A percentile compares a stretch with the other conserved stretches of the same genome.
Evolutionary conservation across 2,329 filamentous ascomycete species (phyloP).

Genomic region (Ramularia endophylla): DNA sequence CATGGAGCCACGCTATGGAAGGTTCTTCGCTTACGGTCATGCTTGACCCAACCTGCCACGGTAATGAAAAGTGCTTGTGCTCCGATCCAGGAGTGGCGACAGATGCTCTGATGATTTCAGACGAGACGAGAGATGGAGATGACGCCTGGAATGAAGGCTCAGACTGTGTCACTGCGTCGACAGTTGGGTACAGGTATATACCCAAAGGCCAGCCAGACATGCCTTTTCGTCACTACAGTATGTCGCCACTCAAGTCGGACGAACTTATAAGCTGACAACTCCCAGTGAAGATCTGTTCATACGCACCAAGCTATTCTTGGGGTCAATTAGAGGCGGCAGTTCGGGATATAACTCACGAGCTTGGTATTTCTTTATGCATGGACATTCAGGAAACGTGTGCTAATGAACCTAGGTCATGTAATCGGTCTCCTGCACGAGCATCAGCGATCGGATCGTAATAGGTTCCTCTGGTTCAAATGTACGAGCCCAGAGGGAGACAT

Average conservation of each 20-base stretch:
- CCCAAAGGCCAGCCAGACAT: neutral
- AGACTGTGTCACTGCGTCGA: conserved; percentile 10
- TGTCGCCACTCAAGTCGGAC: neutral
- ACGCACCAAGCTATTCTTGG: neutral
- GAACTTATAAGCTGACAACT: neutral
- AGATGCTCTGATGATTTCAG: conserved; percentile 17
- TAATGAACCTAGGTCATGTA: conserved; percentile 11
- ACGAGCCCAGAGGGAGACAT: too few species aligned
- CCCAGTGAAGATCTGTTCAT: conserved; percentile 6
- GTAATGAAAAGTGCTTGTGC: conserved; percentile 6
- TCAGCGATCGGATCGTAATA: conserved; percentile 14
- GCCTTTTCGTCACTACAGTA: conserved; percentile 1
- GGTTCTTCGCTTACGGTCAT: conserved; percentile 12
- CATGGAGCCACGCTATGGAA: conserved; percentile 15
- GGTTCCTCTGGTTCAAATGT: conserved; percentile 8
- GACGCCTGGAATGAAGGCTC: conserved; percentile 10
- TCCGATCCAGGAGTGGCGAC: neutral
- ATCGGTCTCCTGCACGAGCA: conserved; percentile 16
- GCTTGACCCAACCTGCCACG: conserved; percentile 8
- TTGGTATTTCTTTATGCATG: conserved; percentile 5
- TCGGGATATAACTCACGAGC: conserved; percentile 12
- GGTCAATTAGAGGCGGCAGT: neutral
- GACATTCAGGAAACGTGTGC: neutral
- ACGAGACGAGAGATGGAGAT: conserved; percentile 15
- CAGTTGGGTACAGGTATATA: conserved; percentile 14